Evolutionary conservation across 2,329 filamentous ascomycete genomes (phyloP), one percentile per base, ranked within the genome.

Genomic region (Pseudophaeomoniella oleicola): DNA sequence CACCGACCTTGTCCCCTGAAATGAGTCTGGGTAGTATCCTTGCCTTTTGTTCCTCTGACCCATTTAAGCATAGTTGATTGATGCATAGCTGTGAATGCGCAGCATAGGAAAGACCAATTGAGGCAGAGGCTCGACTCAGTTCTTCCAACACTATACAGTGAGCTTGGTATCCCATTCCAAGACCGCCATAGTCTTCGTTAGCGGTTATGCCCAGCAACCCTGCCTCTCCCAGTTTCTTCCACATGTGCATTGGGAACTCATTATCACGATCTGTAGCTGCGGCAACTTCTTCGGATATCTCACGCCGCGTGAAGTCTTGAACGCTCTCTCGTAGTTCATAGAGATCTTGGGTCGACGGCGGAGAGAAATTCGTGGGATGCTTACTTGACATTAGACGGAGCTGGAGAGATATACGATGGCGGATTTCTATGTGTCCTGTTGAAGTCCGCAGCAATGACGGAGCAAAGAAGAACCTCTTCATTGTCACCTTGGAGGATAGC

Each of bases 131-230:
- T 40, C 88, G 72, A 39, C 81, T 90, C 30, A 98, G 68, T 66
- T 96, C 90, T 61, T 98, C 90, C 75, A 96, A 81, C 32, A 94
- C 85, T 4, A 94, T 67, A 54, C 85, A 93, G 62, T 98, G 90
- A 32, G 90, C 88, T 63, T 96, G 88, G 59, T 96, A 98, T 9
- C 90, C 90, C 76, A 96, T 80, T 1, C 70, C 83, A 32, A 96
- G 60, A 2, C 88, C 90, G 27, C 90, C 90, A 36, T 90, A 85
- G 38, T 85, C 80, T 60, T 94, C 86, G 51, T 94, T 84, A 13
- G 85, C 90, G 5, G 90, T 96, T 50, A 94, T 83, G 40, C 90
- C 90, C 17, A 96, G 71, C 48, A 96, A 81, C 52, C 75, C 90
- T 19, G 90, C 90, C 45, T 86, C 81, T 43, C 90, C 90, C 35